Base-by-base conservation (phyloP, 2,329 filamentous ascomycete species). In the Helotiales sp. region DNA sequence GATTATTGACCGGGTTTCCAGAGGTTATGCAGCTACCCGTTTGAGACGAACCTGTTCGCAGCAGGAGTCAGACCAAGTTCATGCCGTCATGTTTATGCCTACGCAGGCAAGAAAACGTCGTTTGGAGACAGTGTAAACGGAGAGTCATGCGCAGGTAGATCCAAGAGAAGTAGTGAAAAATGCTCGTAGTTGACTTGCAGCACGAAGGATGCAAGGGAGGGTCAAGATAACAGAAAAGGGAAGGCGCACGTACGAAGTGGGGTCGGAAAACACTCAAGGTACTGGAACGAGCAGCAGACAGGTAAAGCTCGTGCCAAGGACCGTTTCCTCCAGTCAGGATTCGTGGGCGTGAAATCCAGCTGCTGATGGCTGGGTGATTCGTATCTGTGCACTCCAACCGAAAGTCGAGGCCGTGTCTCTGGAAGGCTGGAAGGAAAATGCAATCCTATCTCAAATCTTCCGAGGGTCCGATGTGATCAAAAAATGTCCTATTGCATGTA, bases 1-100 rank as follows among this genome's bases (percentile, higher is more conserved):
- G 53, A 57, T 33, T 59, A 60, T 58, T 49, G 59, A 58, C 59
- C 55, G 59, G 64, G 58, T 64, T 55, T 52, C 63, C 56, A 66
- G 67, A 69, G 59, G 57, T 53, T 68, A 67, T 71, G 69, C 68
- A 69, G 69, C 67, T 66, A 69, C 66, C 69, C 69, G 66, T n/a
- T n/a, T 54, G 49, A 59, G 36, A 54, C 53, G 63, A 64, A 69
- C 64, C 68, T 69, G 67, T 67, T 70, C 66, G 66, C 63, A 66
- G 62, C 46, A 55, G 48, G 57, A 46, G 56, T 61, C 42, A 59
- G 58, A 55, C 55, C 65, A 54, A 64, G 64, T 65, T 63, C 54
- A 65, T 65, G 63, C 63, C 52, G 63, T 67, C 65, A 67, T 64
- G 60, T 49, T 63, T 59, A 64, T 65, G 59, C 59, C 54, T 55